Base-by-base conservation (phyloP, 371 early-diverging fungal genomes). In the Amoeboradix gromovi region DNA sequence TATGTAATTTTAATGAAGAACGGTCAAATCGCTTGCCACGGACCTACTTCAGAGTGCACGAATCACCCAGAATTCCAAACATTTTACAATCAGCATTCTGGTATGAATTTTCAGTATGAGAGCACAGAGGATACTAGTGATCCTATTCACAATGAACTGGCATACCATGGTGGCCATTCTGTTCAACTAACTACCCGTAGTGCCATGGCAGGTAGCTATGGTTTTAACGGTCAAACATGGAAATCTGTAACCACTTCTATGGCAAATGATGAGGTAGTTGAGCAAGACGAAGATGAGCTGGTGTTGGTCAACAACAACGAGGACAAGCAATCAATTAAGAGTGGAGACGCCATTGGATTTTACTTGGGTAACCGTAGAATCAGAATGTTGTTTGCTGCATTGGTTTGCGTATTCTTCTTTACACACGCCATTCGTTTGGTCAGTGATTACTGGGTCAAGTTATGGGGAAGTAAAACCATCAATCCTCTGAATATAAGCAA, bases 1-100 rank as follows among this genome's bases (percentile, higher is more conserved):
- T 73, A 73, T 17, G 78, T 86, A 30, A 73, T 86, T 28, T 82
- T 83, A 29, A 74, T 86, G 74, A 84, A 84, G 73, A 76, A 78
- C 30, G 90, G 48, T 48, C 5, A 48, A 48, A 48, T 48, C 22
- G 48, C 48, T 5, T 48, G 48, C 22, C 48, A 48, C 22, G 48
- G 48, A 12, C 12, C 22, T 22, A 48, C 48, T 22, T 12, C 5
- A 12, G 48, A 48, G 22, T 5, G 12, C 5, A 48, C 48, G 48
- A 48, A 48, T 5, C 48, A 48, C 48, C 48, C 48, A 12, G 48
- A 5, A 12, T 48, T 48, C 48, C 48, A 48, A 48, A 5, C 5
- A 48, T 48, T 48, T 48, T 48, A 48, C 22, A 48, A 48, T 12
- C 12, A 48, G 22, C 48, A 48, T 48, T 48, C 48, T 5, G 48